Evolutionary conservation across 345 rosid species (phyloP).

Genomic region (Gossypium ekmanianum): DNA sequence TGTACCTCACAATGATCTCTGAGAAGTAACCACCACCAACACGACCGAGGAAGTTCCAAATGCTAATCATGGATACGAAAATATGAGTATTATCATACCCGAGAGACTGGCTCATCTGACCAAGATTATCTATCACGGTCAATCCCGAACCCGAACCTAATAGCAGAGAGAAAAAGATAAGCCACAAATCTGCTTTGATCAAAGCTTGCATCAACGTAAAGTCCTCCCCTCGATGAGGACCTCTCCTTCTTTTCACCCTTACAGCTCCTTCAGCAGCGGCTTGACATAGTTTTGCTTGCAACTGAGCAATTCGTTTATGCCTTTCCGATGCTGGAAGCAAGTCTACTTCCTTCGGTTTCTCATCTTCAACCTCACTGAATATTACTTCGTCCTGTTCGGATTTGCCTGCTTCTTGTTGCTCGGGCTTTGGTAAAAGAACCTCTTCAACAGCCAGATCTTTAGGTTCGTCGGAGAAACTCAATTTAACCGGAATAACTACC

Average conservation of each 20-base stretch:
- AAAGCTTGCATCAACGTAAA: conserved; percentile 83
- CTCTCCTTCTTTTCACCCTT: conserved; percentile 72
- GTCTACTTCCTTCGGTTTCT: conserved; percentile 84
- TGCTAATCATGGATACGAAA: conserved; percentile 93
- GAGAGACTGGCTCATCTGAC: conserved; percentile 94
- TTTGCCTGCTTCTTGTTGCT: conserved; percentile 45
- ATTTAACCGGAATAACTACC: conserved; percentile 54
- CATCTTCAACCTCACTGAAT: conserved; percentile 92
- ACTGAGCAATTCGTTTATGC: conserved; percentile 70
- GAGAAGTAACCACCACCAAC: conserved; percentile 95
- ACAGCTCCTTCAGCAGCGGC: conserved; percentile 95
- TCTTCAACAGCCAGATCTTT: conserved; percentile 44
- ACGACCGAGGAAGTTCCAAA: conserved; percentile 98
- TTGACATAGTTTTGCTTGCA: conserved; percentile 72
- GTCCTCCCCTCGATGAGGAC: conserved; percentile 91
- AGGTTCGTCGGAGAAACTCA: conserved; percentile 49
- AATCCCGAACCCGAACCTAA: conserved; percentile 95
- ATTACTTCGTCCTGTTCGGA: conserved; percentile 55
- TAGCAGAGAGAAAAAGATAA: conserved; percentile 77
- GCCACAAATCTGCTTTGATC: conserved; percentile 93
- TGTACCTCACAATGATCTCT: conserved; percentile 81
- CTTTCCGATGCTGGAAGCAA: conserved; percentile 83
- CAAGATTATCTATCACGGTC: conserved; percentile 94
- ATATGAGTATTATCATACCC: conserved; percentile 80
- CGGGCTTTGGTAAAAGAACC: conserved; percentile 45